Evolutionary conservation across 129 eudicot genomes (phyloP).

Genomic region (Ambrosia artemisiifolia): DNA sequence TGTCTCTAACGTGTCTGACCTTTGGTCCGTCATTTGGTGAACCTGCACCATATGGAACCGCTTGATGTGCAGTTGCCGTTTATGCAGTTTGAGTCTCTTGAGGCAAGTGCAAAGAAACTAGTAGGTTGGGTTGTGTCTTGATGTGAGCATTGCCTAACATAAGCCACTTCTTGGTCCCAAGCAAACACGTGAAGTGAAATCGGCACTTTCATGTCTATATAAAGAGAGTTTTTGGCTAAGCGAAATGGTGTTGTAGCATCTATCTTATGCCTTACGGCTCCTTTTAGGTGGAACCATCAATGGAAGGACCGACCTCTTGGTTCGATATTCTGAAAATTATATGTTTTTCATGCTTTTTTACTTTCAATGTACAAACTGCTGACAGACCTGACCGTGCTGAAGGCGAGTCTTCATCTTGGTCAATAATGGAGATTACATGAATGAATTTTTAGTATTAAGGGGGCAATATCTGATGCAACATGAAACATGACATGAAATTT

Average conservation of each 20-base stretch:
- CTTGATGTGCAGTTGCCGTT: constrained; percentile 24
- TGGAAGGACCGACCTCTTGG: constrained; percentile 81
- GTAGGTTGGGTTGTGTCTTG: constrained; percentile 36
- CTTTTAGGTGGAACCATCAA: constrained; percentile 84
- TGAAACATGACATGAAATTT: too few species aligned
- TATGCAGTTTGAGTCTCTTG: constrained; percentile 34
- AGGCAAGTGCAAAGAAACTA: constrained; percentile 22
- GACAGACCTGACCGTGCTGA: constrained; percentile 72
- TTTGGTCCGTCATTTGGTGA: constrained; percentile 26
- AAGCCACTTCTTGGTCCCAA: constrained; percentile 53
- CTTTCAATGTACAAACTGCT: constrained; percentile 59
- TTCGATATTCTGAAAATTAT: constrained; percentile 64
- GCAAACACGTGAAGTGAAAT: constrained; percentile 57
- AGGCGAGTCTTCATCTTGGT: constrained; percentile 53
- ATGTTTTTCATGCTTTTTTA: constrained; percentile 44
- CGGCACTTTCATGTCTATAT: constrained; percentile 64
- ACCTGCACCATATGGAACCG: too few species aligned
- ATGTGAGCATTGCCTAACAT: constrained; percentile 39
- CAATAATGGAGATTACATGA: constrained; percentile 62
- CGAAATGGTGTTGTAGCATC: constrained; percentile 82
- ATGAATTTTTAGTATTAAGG: too few species aligned
- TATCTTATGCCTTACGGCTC: constrained; percentile 76
- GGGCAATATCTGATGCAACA: too few species aligned
- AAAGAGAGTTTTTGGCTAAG: constrained; percentile 87
- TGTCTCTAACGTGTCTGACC: constrained; percentile 46